Evolutionary conservation across 1,284 basidiomycete species (phyloP).

Genomic region (Cutaneotrichosporon dermatis): DNA sequence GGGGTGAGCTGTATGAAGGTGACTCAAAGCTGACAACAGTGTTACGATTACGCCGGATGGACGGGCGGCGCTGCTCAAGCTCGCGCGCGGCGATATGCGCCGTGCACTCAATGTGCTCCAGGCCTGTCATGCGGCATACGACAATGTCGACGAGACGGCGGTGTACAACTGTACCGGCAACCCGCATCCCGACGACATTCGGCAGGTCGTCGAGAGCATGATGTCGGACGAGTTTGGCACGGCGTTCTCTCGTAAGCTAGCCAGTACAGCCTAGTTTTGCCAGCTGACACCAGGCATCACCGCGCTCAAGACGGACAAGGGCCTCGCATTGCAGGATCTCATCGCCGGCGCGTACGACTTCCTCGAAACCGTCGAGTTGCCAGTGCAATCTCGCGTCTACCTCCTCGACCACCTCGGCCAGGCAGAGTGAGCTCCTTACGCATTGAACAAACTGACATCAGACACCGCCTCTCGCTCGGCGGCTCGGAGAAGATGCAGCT

Average conservation of each 20-base stretch:
- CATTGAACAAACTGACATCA: slow-evolving; percentile 39
- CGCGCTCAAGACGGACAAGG: slow-evolving; percentile 81
- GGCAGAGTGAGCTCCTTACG: slow-evolving; percentile 64
- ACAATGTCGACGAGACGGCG: slow-evolving; percentile 78
- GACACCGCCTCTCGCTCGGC: slow-evolving; percentile 86
- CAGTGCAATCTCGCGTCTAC: slow-evolving; percentile 79
- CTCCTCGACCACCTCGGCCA: slow-evolving; percentile 84
- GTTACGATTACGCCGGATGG: slow-evolving; percentile 84
- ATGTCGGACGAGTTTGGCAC: slow-evolving; percentile 94
- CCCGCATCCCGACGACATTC: slow-evolving; percentile 90
- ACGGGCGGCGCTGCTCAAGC: slow-evolving; percentile 79
- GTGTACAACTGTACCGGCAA: slow-evolving; percentile 96
- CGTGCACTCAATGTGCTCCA: slow-evolving; percentile 93
- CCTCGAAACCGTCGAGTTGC: slow-evolving; percentile 77
- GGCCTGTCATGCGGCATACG: slow-evolving; percentile 96
- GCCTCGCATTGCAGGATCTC: slow-evolving; percentile 90
- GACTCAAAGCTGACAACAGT: slow-evolving; percentile 51
- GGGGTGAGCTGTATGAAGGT: slow-evolving; percentile 55
- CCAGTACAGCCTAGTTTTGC: too few species aligned
- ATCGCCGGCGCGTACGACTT: slow-evolving; percentile 92
- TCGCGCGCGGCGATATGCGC: slow-evolving; percentile 96
- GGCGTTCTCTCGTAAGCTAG: slow-evolving; percentile 59
- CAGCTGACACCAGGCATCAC: slow-evolving; percentile 66
- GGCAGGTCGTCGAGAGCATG: slow-evolving; percentile 91
- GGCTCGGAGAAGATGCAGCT: slow-evolving; percentile 93